Evolutionary conservation across 2,329 filamentous ascomycete species (phyloP).

Genomic region (Arthrobotrys iridis): DNA sequence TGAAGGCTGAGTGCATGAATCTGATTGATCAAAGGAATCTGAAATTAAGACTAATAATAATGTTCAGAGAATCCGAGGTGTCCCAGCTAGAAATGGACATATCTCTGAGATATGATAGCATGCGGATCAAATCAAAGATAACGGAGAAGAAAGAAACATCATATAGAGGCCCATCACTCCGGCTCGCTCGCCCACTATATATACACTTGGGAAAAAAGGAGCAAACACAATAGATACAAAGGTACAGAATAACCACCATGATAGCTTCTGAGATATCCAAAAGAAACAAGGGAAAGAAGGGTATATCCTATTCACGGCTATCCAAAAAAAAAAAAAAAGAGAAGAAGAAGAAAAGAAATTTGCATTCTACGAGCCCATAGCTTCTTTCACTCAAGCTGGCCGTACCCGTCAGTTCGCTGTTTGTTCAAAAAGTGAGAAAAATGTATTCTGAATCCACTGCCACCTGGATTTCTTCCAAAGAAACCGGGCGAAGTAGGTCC

Average conservation of each 20-base stretch:
- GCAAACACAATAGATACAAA: background rate
- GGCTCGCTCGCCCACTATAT: slow-evolving; percentile 9
- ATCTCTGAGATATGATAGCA: background rate
- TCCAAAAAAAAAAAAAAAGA: background rate
- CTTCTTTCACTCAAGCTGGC: slow-evolving; percentile 32
- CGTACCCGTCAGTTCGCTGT: slow-evolving; percentile 48
- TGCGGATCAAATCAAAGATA: background rate
- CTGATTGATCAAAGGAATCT: background rate
- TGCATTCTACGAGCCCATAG: background rate
- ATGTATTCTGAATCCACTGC: slow-evolving; percentile 45
- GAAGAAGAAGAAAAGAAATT: background rate
- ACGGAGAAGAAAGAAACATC: background rate
- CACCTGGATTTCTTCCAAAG: slow-evolving; percentile 41
- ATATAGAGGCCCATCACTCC: background rate
- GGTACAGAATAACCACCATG: background rate
- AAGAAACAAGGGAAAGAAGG: slow-evolving; percentile 10
- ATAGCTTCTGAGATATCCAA: slow-evolving; percentile 1
- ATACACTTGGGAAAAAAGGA: background rate
- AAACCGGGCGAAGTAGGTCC: slow-evolving; percentile 31
- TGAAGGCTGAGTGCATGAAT: background rate
- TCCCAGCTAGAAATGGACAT: background rate
- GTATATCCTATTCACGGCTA: slow-evolving; percentile 14
- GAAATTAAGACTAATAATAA: background rate
- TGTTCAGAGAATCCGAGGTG: background rate
- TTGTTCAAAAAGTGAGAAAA: slow-evolving; percentile 50